Percentiles rank a stretch among this genome's conserved stretches.
phyloP scores from a whole-genome alignment of 1,284 basidiomycete species.

The Pulchroboletus neoregius region DNA sequence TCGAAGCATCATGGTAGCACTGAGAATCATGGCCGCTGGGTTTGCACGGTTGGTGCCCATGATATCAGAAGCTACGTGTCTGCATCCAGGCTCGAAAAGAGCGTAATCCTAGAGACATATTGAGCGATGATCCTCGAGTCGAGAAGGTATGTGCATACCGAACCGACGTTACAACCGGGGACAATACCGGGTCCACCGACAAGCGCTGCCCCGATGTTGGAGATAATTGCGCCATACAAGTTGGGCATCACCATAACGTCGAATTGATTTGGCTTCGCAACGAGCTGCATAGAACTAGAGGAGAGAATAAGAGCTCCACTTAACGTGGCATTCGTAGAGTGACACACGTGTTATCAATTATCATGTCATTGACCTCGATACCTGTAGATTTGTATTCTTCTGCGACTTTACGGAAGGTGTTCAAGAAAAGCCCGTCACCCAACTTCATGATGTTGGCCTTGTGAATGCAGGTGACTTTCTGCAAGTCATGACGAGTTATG shows the following conservation, averaged over 20 bases:
- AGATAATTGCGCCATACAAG: slow-evolving; percentile 94
- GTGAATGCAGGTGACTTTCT: slow-evolving; percentile 99
- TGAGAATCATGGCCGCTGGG: slow-evolving; percentile 97
- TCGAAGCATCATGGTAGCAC: slow-evolving; percentile 97
- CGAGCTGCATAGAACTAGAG: slow-evolving; percentile 93
- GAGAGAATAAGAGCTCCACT: slow-evolving; percentile 1
- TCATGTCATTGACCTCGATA: slow-evolving; percentile 96
- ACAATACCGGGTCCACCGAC: slow-evolving; percentile 98
- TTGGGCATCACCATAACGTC: slow-evolving; percentile 99
- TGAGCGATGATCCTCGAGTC: slow-evolving; percentile 5
- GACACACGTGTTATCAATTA: slow-evolving; percentile 93
- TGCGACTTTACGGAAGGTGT: slow-evolving; percentile 95
- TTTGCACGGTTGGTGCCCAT: slow-evolving; percentile 98
- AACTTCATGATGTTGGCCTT: slow-evolving; percentile 99
- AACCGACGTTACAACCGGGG: slow-evolving; percentile 96
- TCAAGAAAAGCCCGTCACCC: slow-evolving; percentile 98
- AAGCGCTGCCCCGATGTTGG: slow-evolving; percentile 97
- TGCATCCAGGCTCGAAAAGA: slow-evolving; percentile 97
- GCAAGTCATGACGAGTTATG: slow-evolving; percentile 14
- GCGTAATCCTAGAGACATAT: slow-evolving; percentile 75
- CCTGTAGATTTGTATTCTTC: slow-evolving; percentile 94
- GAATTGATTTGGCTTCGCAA: slow-evolving; percentile 92
- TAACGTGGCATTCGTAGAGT: slow-evolving; percentile 5
- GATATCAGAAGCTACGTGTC: slow-evolving; percentile 97
- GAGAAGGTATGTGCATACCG: slow-evolving; percentile 47